phyloP scores from a whole-genome alignment of 139 green algal species.

The Diplosphaera chodatii region DNA sequence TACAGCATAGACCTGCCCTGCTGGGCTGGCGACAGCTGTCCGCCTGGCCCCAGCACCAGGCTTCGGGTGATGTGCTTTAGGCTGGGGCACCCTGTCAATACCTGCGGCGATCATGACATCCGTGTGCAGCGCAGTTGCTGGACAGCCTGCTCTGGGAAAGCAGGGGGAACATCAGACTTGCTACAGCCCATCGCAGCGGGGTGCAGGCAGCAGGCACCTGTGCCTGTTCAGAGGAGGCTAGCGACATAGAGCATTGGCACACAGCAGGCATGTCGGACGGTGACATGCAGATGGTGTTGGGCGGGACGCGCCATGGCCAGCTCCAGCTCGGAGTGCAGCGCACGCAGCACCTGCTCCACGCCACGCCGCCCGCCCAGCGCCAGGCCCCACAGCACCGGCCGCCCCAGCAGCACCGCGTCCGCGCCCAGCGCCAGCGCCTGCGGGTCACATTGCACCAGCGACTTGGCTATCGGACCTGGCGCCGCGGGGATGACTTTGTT shows the following conservation, averaged over 20 bases:
- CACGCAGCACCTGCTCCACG: conserved; percentile 43
- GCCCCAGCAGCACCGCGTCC: conserved; percentile 76
- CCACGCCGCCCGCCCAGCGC: conserved; percentile 67
- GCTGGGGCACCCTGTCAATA: conserved; percentile 9
- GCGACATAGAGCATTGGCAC: too few species aligned
- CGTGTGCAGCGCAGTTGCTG: too few species aligned
- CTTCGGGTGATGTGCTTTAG: conserved; percentile 4
- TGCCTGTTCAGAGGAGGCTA: too few species aligned
- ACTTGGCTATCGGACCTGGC: too few species aligned
- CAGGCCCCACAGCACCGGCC: conserved; percentile 87
- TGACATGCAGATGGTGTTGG: too few species aligned
- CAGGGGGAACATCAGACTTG: too few species aligned
- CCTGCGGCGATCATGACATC: not conserved
- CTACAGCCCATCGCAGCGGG: too few species aligned
- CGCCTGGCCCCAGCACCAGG: conserved; percentile 5
- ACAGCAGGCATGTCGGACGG: too few species aligned
- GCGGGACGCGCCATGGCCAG: conserved; percentile 53
- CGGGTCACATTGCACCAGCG: not conserved
- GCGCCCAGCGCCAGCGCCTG: conserved; percentile 83
- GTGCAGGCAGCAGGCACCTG: too few species aligned
- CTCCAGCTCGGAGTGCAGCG: conserved; percentile 52
- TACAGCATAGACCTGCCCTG: not conserved
- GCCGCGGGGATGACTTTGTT: too few species aligned
- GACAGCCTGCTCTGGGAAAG: too few species aligned
- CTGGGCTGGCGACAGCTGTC: not conserved